phyloP scores from a whole-genome alignment of 2,329 filamentous ascomycete genomes.

The Hypoxylon sp. region DNA sequence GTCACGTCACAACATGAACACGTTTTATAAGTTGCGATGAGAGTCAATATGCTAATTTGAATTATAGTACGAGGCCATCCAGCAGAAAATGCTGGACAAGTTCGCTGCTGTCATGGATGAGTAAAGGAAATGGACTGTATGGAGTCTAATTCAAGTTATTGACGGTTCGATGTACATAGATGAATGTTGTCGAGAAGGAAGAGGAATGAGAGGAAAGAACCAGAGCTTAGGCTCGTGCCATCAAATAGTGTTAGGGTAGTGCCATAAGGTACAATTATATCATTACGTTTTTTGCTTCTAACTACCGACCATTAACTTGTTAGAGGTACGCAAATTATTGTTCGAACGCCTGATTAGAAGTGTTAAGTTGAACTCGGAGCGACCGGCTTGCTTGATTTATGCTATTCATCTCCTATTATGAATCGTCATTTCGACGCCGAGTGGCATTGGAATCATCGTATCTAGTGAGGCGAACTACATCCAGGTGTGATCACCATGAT shows the following conservation, averaged over 20 bases:
- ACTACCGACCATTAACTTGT: neutral
- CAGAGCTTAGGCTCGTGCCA: constrained; percentile 10
- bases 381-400: too few relatives aligned
- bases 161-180: constrained; percentile 33
- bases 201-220: neutral
- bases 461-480: too few relatives aligned
- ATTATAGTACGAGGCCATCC: constrained; percentile 86
- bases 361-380: neutral
- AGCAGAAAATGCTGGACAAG: constrained; percentile 95
- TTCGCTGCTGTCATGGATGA: constrained; percentile 97
- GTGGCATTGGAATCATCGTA: too few relatives aligned
- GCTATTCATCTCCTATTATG: too few relatives aligned
- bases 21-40: neutral
- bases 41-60: constrained; percentile 7
- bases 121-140: constrained; percentile 63
- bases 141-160: neutral
- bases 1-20: constrained; percentile 43
- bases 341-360: too few relatives aligned
- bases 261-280: constrained; percentile 29
- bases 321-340: too few relatives aligned
- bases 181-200: neutral
- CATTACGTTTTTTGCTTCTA: constrained; percentile 9
- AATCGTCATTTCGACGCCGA: too few relatives aligned
- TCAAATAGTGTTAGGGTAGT: constrained; percentile 28
- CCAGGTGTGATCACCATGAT: too few relatives aligned